Evolutionary conservation across 495 filamentous ascomycete genomes (phyloP).

Genomic region (Pseudotulostoma volvatum): DNA sequence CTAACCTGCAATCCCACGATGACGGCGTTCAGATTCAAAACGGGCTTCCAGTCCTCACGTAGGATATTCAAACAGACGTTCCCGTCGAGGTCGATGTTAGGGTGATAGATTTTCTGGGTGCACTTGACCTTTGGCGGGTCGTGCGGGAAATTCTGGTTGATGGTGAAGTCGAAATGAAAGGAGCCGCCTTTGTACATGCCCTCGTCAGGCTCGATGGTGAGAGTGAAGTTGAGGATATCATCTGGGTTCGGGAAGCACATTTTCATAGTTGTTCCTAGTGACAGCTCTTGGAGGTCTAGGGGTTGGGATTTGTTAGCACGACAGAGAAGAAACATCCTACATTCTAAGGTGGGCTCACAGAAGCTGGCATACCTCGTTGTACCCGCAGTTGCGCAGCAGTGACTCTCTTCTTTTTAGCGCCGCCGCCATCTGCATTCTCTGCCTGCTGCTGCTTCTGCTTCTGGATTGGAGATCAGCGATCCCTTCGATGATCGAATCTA

Average conservation of each 20-base stretch:
- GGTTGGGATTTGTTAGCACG: conserved; percentile 2
- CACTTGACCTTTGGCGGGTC: conserved; percentile 97
- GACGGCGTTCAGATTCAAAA: conserved; percentile 89
- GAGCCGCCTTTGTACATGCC: conserved; percentile 88
- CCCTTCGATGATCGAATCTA: background rate
- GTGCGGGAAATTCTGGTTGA: conserved; percentile 90
- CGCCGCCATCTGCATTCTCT: conserved; percentile 67
- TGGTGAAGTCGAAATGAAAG: conserved; percentile 82
- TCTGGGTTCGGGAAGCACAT: conserved; percentile 87
- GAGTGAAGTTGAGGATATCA: conserved; percentile 88
- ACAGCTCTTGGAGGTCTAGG: conserved; percentile 81
- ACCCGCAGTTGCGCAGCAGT: conserved; percentile 90
- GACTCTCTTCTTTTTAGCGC: conserved; percentile 84
- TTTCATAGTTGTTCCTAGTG: conserved; percentile 79
- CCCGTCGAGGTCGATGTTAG: conserved; percentile 89
- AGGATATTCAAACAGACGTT: conserved; percentile 97
- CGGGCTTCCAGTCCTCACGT: conserved; percentile 96
- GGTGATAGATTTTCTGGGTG: conserved; percentile 92
- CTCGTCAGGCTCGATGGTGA: conserved; percentile 90
- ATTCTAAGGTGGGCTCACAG: too few species aligned
- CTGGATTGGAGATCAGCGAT: conserved; percentile 26
- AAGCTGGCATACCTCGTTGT: conserved; percentile 60
- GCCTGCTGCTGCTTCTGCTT: conserved; percentile 85
- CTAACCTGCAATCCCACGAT: conserved; percentile 82
- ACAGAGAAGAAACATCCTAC: background rate